A percentile compares a stretch with the other conserved stretches of the same genome.
Evolutionary conservation across 2,329 filamentous ascomycete genomes (phyloP).

Genomic region (Harringtonia lauricola): DNA sequence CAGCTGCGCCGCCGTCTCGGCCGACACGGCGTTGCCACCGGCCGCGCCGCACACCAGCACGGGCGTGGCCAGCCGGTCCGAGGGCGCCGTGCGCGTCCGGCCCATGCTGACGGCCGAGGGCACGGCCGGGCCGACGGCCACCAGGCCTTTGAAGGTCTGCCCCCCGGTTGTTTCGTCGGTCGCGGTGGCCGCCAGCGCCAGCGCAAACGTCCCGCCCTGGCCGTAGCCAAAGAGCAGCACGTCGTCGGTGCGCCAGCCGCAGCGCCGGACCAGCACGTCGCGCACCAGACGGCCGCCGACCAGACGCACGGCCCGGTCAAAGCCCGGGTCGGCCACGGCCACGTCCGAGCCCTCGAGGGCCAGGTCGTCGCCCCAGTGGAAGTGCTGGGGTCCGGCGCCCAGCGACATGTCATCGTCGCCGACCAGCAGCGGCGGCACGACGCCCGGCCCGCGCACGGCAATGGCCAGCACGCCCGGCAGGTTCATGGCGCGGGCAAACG

Average conservation of each 20-base stretch:
- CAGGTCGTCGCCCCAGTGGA: slow-evolving; percentile 61
- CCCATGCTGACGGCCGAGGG: slow-evolving; percentile 38
- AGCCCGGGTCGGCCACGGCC: slow-evolving; percentile 48
- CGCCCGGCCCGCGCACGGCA: slow-evolving; percentile 57
- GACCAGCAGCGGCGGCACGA: slow-evolving; percentile 57
- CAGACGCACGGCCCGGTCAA: slow-evolving; percentile 33
- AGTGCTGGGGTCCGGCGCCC: slow-evolving; percentile 22
- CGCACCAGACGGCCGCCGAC: slow-evolving; percentile 40
- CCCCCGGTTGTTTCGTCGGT: neutral
- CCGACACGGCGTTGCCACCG: slow-evolving; percentile 35
- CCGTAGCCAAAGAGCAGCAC: slow-evolving; percentile 56
- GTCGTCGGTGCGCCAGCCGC: slow-evolving; percentile 48
- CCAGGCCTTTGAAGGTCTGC: slow-evolving; percentile 31
- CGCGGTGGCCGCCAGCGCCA: slow-evolving; percentile 37
- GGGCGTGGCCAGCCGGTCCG: slow-evolving; percentile 51
- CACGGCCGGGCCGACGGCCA: slow-evolving; percentile 40
- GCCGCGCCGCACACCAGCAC: slow-evolving; percentile 50
- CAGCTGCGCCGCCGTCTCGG: slow-evolving; percentile 51
- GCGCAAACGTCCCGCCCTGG: slow-evolving; percentile 53
- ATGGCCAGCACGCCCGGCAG: slow-evolving; percentile 71
- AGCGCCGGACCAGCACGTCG: slow-evolving; percentile 38
- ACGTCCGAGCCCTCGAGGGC: slow-evolving; percentile 41
- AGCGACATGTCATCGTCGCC: slow-evolving; percentile 10
- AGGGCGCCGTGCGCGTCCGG: no score
- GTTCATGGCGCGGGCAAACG: slow-evolving; percentile 55